These are phyloP conservation scores for Emergomyces africanus DNA, from an alignment of 2,329 filamentous ascomycete genomes.

Conservation along the genomic window DNA sequence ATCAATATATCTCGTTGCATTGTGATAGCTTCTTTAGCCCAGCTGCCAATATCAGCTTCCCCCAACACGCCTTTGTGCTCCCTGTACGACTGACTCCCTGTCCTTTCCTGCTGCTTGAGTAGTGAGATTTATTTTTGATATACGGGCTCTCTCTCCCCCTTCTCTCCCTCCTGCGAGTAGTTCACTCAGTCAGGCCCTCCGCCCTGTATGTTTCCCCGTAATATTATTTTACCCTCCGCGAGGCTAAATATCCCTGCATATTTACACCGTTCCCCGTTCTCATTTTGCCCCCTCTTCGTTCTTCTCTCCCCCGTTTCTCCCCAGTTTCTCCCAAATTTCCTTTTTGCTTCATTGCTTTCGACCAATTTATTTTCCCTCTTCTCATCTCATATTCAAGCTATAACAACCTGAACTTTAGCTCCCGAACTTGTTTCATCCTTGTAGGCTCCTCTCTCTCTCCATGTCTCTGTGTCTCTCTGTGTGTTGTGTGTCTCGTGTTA, in stretches of 20 bases:
- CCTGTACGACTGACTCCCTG: neutral
- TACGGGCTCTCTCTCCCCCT: neutral
- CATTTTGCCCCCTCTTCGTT: conserved; percentile 2
- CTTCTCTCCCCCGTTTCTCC: neutral
- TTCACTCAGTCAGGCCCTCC: neutral
- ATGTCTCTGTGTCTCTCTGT: too few species aligned
- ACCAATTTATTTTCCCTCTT: conserved; percentile 6
- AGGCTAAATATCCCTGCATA: neutral
- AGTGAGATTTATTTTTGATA: neutral
- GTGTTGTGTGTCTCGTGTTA: neutral
- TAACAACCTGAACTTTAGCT: neutral
- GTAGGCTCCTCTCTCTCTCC: neutral
- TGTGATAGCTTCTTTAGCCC: neutral
- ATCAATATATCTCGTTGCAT: neutral
- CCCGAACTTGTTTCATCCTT: neutral
- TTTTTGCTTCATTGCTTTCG: conserved; percentile 8
- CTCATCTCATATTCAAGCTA: neutral
- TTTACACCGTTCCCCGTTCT: neutral
- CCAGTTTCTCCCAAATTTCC: too few species aligned
- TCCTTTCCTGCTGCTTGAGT: neutral
- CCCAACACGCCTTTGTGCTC: neutral
- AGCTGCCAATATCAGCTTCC: neutral
- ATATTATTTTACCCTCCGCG: neutral
- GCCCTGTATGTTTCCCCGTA: neutral
- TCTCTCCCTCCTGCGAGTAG: neutral